phyloP scores from a whole-genome alignment of 108 stramenopile species.

The Epithemia pelagica region DNA sequence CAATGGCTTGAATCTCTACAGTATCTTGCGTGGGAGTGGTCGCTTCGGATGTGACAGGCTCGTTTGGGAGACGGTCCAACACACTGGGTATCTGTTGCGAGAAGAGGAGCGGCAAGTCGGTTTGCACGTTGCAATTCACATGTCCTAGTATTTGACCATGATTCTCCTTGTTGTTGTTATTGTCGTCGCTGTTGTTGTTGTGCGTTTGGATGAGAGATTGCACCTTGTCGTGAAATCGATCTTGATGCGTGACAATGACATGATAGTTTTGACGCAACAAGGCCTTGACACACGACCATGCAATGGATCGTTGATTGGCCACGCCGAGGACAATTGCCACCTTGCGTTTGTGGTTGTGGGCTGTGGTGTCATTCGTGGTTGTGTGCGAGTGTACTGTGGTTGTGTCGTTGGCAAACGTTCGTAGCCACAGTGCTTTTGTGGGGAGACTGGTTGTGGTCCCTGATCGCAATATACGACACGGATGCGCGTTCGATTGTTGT shows the following conservation, averaged over 20 bases:
- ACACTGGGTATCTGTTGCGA: constrained; percentile 20
- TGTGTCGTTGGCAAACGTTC: too few relatives aligned
- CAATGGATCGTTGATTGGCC: constrained; percentile 48
- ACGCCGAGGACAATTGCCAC: constrained; percentile 48
- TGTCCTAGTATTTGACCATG: constrained; percentile 15
- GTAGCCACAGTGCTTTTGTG: too few relatives aligned
- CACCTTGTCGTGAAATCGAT: constrained; percentile 16
- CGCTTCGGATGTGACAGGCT: not conserved
- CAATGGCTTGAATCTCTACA: constrained; percentile 25
- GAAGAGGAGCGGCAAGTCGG: constrained; percentile 23
- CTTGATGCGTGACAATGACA: constrained; percentile 44
- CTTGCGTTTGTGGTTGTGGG: constrained; percentile 7
- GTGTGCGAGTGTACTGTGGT: too few relatives aligned
- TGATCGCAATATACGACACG: too few relatives aligned
- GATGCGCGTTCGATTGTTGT: too few relatives aligned
- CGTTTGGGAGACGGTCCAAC: not conserved
- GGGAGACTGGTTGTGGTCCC: too few relatives aligned
- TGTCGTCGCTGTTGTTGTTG: constrained; percentile 8
- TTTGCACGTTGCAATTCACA: constrained; percentile 29
- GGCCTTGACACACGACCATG: constrained; percentile 36
- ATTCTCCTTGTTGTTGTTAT: constrained; percentile 11
- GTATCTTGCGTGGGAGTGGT: not conserved
- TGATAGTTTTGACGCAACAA: constrained; percentile 28
- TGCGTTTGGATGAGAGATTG: constrained; percentile 3
- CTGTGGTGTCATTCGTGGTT: too few relatives aligned